Evolutionary conservation across 1,284 basidiomycete species (phyloP).

Genomic region (Athelia psychrophila): DNA sequence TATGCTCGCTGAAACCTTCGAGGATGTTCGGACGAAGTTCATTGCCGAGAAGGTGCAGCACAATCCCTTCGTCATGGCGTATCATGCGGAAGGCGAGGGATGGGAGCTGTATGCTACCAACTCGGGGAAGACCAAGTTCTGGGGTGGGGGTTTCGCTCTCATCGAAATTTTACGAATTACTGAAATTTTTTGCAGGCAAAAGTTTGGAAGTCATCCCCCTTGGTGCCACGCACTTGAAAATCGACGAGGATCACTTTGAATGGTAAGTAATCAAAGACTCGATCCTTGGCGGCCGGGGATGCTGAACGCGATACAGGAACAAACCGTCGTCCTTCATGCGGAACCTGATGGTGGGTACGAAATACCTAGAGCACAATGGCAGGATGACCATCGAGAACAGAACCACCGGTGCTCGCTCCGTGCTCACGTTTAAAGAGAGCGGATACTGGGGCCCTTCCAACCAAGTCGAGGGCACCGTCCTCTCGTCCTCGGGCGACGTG

Average conservation of each 20-base stretch:
- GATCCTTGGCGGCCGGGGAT: too few species aligned
- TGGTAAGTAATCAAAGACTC: conserved; percentile 45
- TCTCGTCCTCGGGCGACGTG: conserved; percentile 50
- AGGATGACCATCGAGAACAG: conserved; percentile 72
- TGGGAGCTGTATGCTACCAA: conserved; percentile 77
- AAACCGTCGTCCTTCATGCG: conserved; percentile 87
- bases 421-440: conserved; percentile 81
- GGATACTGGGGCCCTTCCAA: conserved; percentile 83
- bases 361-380: conserved; percentile 83
- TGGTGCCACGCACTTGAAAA: conserved; percentile 62
- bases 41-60: conserved; percentile 89
- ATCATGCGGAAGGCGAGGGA: conserved; percentile 74
- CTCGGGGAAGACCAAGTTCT: conserved; percentile 84
- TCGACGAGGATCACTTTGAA: conserved; percentile 62
- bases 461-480: conserved; percentile 63
- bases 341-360: conserved; percentile 87
- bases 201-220: conserved; percentile 81
- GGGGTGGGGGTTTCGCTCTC: conserved; percentile 52
- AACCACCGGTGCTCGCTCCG: conserved; percentile 52
- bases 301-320: conserved; percentile 46
- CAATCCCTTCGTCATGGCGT: conserved; percentile 81
- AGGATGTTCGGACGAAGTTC: conserved; percentile 77
- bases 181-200: conserved; percentile 53
- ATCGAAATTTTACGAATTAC: conserved; percentile 8
- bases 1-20: conserved; percentile 87